A percentile compares a stretch with the other conserved stretches of the same genome.
phyloP scores from a whole-genome alignment of 2,329 filamentous ascomycete genomes.

The Hymenoscyphus scutula region DNA sequence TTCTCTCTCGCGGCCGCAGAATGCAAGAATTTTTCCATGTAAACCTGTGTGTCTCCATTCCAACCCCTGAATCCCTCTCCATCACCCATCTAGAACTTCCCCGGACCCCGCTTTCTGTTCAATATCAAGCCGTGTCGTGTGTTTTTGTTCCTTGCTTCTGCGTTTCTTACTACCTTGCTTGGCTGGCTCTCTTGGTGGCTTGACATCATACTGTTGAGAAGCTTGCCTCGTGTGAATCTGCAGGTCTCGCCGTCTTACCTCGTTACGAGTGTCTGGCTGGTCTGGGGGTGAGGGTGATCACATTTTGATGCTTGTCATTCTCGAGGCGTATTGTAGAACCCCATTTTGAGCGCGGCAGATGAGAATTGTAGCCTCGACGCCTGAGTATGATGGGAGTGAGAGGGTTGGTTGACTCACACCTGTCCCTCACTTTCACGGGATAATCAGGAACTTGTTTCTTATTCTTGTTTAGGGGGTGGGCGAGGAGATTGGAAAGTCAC shows the following conservation, averaged over 20 bases:
- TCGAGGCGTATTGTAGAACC: neutral
- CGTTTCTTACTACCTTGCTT: neutral
- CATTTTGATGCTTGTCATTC: neutral
- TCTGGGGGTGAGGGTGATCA: conserved; percentile 1
- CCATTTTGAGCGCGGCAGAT: neutral
- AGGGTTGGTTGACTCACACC: neutral
- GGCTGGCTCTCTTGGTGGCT: neutral
- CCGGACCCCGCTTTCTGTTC: neutral
- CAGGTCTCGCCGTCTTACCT: neutral
- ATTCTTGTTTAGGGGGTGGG: neutral
- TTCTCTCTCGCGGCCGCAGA: neutral
- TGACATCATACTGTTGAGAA: neutral
- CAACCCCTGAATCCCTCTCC: neutral
- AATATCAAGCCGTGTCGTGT: neutral
- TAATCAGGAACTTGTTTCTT: neutral
- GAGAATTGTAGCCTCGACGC: neutral
- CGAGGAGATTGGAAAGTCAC: neutral
- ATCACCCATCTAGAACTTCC: neutral
- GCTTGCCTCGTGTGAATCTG: neutral
- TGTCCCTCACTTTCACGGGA: neutral
- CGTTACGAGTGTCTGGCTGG: conserved; percentile 1
- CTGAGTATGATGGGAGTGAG: neutral
- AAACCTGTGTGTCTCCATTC: neutral
- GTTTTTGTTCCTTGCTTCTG: neutral
- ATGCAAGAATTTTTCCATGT: neutral